phyloP scores from a whole-genome alignment of 495 filamentous ascomycete genomes.

The Sordaria brevicollis region DNA sequence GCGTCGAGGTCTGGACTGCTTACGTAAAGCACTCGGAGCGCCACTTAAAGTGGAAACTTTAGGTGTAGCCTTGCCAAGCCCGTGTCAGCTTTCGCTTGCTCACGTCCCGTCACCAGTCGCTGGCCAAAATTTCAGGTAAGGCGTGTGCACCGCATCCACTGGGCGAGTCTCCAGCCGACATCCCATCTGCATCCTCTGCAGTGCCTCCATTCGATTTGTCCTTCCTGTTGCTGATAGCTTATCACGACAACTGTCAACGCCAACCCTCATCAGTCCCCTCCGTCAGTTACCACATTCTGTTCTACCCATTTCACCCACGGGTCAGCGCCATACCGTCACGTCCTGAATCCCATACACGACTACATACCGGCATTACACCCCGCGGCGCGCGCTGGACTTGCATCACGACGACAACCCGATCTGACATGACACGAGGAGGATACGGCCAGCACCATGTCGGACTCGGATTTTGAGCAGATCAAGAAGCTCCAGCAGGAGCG shows the following conservation, averaged over 20 bases:
- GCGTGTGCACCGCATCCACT: not conserved
- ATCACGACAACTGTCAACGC: not conserved
- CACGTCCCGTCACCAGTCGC: not conserved
- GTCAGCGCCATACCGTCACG: not conserved
- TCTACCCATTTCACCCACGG: not conserved
- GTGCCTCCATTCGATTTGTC: not conserved
- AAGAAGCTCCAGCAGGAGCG: slow-evolving; percentile 83
- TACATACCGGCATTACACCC: not conserved
- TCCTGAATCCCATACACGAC: not conserved
- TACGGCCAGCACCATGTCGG: slow-evolving; percentile 37
- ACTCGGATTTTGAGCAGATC: slow-evolving; percentile 75
- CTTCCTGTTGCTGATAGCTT: not conserved
- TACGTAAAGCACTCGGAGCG: not conserved
- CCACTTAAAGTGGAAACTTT: not conserved
- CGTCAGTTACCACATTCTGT: not conserved
- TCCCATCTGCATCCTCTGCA: not conserved
- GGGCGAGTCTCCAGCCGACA: not conserved
- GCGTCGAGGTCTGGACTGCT: not conserved
- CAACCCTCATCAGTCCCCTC: not conserved
- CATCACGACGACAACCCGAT: not conserved
- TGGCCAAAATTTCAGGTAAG: not conserved
- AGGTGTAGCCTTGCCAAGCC: not conserved
- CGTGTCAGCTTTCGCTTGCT: not conserved
- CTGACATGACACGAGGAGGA: not conserved
- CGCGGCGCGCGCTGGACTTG: not conserved